Conservation (phyloP, 352 stramenopile genomes). For the Pythium rhizo-oryzae region DNA sequence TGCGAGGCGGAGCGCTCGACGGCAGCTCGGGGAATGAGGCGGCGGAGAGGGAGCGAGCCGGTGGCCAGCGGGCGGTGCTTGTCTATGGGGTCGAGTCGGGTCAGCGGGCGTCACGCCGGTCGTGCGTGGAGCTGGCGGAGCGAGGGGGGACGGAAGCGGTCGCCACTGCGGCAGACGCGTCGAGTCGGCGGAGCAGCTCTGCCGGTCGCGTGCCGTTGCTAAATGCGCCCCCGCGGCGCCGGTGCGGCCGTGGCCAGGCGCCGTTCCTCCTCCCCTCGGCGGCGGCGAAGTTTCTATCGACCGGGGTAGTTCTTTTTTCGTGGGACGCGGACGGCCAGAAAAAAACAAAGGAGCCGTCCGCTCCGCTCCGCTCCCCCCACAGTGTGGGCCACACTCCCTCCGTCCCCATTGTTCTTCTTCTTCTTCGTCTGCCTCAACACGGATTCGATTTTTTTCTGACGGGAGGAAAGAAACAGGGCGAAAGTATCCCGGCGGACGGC, state of each 20-base stretch:
- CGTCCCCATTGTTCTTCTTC: no score
- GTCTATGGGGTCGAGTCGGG: not conserved
- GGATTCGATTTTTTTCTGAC: constrained; percentile 10
- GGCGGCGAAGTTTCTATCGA: constrained; percentile 29
- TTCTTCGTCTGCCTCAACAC: no score
- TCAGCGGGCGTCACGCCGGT: no score
- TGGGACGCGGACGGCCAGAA: not conserved
- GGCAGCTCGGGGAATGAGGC: constrained; percentile 4
- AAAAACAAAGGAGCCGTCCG: not conserved
- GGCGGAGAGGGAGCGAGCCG: no score
- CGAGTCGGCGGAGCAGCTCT: not conserved
- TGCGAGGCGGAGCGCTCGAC: no score
- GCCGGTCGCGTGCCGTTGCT: constrained; percentile 6
- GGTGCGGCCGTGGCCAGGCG: no score
- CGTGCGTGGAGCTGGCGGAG: no score
- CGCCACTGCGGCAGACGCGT: no score
- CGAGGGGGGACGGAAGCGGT: no score
- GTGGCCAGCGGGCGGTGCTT: constrained; percentile 8
- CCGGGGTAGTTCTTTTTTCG: constrained; percentile 29
- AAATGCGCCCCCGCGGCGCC: constrained; percentile 11
- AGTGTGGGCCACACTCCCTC: no score
- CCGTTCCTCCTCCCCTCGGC: not conserved
- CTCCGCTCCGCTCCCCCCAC: constrained; percentile 1
- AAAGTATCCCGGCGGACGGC: not conserved
- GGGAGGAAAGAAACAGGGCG: constrained; percentile 2